Conservation (phyloP, 257 asterid genomes). For the Solanum bukasovii region DNA sequence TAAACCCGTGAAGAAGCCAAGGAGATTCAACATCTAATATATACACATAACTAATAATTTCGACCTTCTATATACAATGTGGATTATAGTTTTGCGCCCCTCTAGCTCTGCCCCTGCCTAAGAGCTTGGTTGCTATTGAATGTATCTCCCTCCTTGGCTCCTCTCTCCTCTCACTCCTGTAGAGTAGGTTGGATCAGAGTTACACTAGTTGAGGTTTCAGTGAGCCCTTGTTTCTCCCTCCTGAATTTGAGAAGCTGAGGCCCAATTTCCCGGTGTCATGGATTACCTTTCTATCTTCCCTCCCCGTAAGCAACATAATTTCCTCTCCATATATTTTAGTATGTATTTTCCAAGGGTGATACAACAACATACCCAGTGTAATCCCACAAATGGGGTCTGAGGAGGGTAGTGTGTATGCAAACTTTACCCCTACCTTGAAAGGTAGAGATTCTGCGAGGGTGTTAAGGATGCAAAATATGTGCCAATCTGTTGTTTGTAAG, state of each 20-base stretch:
- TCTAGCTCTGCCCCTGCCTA: not conserved
- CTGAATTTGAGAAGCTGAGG: not conserved
- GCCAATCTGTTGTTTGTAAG: not conserved
- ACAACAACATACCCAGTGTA: too few relatives aligned
- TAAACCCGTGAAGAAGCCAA: not conserved
- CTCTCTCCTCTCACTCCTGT: not conserved
- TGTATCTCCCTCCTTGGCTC: not conserved
- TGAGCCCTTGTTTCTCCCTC: not conserved
- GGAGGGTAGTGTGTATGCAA: too few relatives aligned
- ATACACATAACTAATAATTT: not conserved
- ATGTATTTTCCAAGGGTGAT: not conserved
- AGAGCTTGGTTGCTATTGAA: not conserved
- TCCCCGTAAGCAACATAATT: not conserved
- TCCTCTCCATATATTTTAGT: not conserved
- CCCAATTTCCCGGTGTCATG: not conserved
- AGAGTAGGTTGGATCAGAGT: not conserved
- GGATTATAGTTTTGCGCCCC: not conserved
- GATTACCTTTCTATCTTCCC: not conserved
- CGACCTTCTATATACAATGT: not conserved
- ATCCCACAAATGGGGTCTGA: too few relatives aligned
- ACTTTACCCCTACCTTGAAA: too few relatives aligned
- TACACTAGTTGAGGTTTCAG: not conserved
- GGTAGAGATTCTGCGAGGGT: not conserved
- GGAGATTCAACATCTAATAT: not conserved
- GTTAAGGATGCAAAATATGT: not conserved